Percentiles rank a stretch among this genome's conserved stretches.
phyloP scores from a whole-genome alignment of 495 filamentous ascomycete genomes.

The Neurospora sp. region DNA sequence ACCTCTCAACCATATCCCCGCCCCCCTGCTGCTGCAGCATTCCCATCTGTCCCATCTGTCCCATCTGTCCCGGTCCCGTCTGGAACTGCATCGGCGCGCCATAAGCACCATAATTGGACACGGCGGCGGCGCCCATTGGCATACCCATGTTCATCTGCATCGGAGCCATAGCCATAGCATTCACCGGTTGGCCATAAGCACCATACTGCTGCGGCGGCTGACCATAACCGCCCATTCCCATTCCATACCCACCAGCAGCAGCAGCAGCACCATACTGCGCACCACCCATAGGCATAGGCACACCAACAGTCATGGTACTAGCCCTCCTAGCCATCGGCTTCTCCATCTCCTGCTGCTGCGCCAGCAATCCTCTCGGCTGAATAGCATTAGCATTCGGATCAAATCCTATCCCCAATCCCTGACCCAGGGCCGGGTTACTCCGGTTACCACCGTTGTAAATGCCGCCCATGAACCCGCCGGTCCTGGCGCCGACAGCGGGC shows the following conservation, averaged over 20 bases:
- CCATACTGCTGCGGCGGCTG: too few species aligned
- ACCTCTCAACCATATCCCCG: conserved; percentile 74
- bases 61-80: not conserved
- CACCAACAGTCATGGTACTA: not conserved
- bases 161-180: not conserved
- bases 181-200: too few species aligned
- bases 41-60: not conserved
- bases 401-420: not conserved
- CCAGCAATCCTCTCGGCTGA: not conserved
- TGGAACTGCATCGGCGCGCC: conserved; percentile 21
- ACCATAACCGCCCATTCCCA: not conserved
- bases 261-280: not conserved
- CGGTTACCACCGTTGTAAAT: not conserved
- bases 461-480: conserved; percentile 40
- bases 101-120: conserved; percentile 6
- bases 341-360: not conserved
- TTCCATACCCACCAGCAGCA: not conserved
- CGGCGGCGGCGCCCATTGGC: not conserved
- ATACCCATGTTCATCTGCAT: not conserved
- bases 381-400: not conserved
- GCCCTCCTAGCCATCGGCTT: not conserved
- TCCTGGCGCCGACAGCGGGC: conserved; percentile 13
- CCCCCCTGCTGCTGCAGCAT: conserved; percentile 36
- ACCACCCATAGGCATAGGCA: not conserved
- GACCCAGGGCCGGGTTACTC: not conserved